phyloP scores from a whole-genome alignment of 1,139 yeast species.

The Magnusiomyces suaveolens region DNA sequence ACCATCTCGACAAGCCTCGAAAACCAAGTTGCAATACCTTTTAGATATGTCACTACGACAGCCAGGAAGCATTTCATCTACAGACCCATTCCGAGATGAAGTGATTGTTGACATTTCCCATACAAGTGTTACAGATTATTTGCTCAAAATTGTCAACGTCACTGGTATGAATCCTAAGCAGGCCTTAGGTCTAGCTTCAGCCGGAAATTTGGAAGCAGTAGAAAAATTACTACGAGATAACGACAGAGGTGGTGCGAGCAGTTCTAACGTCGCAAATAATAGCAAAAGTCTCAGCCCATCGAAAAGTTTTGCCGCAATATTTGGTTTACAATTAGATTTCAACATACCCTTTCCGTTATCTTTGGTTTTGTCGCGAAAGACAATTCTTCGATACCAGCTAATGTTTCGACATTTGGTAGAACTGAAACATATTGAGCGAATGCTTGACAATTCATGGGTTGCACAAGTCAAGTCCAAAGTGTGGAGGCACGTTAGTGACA shows the following conservation, averaged over 20 bases:
- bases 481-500: slow-evolving; percentile 49
- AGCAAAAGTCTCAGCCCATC: background rate
- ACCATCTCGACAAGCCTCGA: slow-evolving; percentile 33
- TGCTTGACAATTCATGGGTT: slow-evolving; percentile 60
- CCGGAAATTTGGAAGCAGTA: background rate
- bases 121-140: slow-evolving; percentile 42
- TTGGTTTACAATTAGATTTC: slow-evolving; percentile 57
- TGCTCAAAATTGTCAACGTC: slow-evolving; percentile 55
- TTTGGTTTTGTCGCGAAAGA: slow-evolving; percentile 58
- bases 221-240: background rate
- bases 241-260: slow-evolving; percentile 1
- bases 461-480: slow-evolving; percentile 57
- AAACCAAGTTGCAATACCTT: slow-evolving; percentile 35
- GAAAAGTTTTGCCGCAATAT: slow-evolving; percentile 34
- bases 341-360: slow-evolving; percentile 81
- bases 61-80: slow-evolving; percentile 34
- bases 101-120: slow-evolving; percentile 27
- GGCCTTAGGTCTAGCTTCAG: slow-evolving; percentile 9
- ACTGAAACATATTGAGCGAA: slow-evolving; percentile 51
- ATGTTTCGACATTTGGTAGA: slow-evolving; percentile 63
- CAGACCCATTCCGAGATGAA: slow-evolving; percentile 34
- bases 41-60: slow-evolving; percentile 35
- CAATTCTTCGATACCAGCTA: slow-evolving; percentile 69
- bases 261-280: slow-evolving; percentile 3
- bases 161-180: slow-evolving; percentile 50